Percentiles rank a stretch among this genome's conserved stretches.
These are phyloP conservation scores for Santalum album DNA, from an alignment of 164 flowering plant species.

Conservation along the genomic window DNA sequence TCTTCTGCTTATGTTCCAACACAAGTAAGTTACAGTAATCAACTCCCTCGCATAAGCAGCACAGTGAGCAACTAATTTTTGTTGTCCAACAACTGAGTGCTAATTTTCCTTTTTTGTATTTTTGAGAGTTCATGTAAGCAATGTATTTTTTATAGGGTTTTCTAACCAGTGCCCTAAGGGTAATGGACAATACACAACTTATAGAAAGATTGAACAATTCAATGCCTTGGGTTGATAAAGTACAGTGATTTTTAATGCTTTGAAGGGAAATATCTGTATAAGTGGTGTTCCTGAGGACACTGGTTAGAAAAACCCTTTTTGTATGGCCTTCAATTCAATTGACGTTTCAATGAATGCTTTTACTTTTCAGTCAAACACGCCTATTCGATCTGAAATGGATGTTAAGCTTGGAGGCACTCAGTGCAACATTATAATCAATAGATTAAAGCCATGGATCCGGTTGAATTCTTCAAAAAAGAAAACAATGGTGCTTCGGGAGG, in stretches of 20 bases:
- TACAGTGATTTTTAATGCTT: no score
- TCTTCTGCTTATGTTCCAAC: slow-evolving; percentile 64
- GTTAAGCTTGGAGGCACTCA: slow-evolving; percentile 89
- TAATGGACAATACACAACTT: no score
- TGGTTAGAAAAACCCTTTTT: no score
- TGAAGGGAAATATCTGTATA: no score
- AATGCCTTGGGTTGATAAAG: no score
- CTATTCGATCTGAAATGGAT: slow-evolving; percentile 86
- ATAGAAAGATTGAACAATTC: no score
- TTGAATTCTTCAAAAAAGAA: slow-evolving; percentile 54
- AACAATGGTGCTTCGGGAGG: slow-evolving; percentile 55
- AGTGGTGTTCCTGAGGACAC: no score
- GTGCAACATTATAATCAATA: slow-evolving; percentile 66
- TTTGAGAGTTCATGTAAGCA: not conserved
- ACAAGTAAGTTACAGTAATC: slow-evolving; percentile 50
- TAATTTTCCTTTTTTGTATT: not conserved
- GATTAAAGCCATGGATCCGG: slow-evolving; percentile 69
- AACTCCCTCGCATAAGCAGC: no score
- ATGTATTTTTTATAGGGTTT: not conserved
- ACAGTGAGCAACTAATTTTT: not conserved
- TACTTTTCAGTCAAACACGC: slow-evolving; percentile 47
- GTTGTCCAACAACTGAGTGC: not conserved
- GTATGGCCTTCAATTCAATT: no score
- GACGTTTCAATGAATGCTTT: slow-evolving; percentile 7
- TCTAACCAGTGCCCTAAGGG: no score